These are phyloP conservation scores for Suillus subalutaceus DNA, from an alignment of 768 basidiomycete species.

Conservation along the genomic window DNA sequence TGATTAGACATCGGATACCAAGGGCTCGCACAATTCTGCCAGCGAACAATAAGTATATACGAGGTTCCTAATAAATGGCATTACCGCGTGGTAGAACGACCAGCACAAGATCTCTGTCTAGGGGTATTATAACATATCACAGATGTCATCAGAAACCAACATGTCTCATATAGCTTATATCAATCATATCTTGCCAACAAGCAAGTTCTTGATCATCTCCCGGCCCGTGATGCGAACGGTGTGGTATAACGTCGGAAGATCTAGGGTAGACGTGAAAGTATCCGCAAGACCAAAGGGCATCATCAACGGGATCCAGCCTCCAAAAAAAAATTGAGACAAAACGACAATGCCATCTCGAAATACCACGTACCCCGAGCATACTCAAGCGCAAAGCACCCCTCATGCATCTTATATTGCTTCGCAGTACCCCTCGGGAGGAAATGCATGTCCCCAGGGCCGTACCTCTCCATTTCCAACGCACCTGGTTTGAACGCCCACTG, in stretches of 20 bases:
- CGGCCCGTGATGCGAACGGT: conserved; percentile 78
- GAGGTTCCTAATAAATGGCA: not conserved
- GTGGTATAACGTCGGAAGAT: conserved; percentile 78
- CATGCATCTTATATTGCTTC: conserved; percentile 98
- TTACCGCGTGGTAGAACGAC: not conserved
- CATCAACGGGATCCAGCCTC: conserved; percentile 98
- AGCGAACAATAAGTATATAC: not conserved
- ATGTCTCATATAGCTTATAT: conserved; percentile 10
- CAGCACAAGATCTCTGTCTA: not conserved
- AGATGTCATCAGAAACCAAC: not conserved
- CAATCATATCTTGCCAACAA: conserved; percentile 86
- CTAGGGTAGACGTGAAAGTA: conserved; percentile 83
- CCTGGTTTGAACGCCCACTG: conserved; percentile 93
- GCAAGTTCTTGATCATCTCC: conserved; percentile 81
- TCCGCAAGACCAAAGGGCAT: conserved; percentile 93
- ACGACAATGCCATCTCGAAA: not conserved
- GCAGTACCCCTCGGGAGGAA: conserved; percentile 78
- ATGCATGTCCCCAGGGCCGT: conserved; percentile 84
- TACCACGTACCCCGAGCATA: conserved; percentile 79
- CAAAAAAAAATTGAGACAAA: not conserved
- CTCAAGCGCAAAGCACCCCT: conserved; percentile 95
- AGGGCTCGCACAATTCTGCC: not conserved
- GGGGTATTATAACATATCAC: not conserved
- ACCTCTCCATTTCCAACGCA: conserved; percentile 81
- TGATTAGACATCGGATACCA: not conserved